Evolutionary conservation across 2,329 filamentous ascomycete genomes (phyloP), one percentile per base, ranked within the genome.

Genomic region (Pezicula carpinea): DNA sequence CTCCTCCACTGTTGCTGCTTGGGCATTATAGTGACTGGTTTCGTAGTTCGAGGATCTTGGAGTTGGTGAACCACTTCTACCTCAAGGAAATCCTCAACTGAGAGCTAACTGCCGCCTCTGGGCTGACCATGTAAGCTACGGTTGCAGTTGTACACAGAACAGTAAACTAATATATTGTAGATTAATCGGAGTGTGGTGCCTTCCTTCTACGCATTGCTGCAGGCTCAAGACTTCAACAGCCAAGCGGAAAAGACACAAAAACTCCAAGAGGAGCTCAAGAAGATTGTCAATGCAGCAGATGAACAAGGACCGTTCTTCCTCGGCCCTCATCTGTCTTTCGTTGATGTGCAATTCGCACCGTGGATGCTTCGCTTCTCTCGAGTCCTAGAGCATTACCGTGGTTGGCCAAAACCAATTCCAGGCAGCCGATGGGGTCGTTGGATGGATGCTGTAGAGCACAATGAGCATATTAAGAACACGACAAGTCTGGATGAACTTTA

Each of bases 111-210:
- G 82, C 49, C 80, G 89, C 36, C 68, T 93, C 8, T 95, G 89
- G 89, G 76, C 82, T 21, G 85, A 92, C 55, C 87, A 93, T 70
- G 82, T 89, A 67, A 65, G 78, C 63, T 34, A 22, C 26, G 29
- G 6, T n/a, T n/a, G n/a, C 22, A 13, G 26, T 11, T 29, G 26
- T 35, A 18, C 11, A 14, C n/a, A 49, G 2, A 31, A 44, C 13
- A 14, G 21, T 19, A 42, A 48, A 41, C 48, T 47, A 49, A 53
- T 44, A 42, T 19, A 34, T 15, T 44, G n/a, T 50, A 87, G 82
- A 82, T 91, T 61, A 90, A 93, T 62, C 77, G 83, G 26, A 76
- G 83, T 53, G 81, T 95, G 46, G 78, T 95, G 2, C 87, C 89
- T 0, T 69, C 73, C 10, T 95, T 95, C 70, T 91, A 89, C 66